phyloP scores from a whole-genome alignment of 225 moss, liverwort and hornwort genomes.

The Marchantia polymorpha region DNA sequence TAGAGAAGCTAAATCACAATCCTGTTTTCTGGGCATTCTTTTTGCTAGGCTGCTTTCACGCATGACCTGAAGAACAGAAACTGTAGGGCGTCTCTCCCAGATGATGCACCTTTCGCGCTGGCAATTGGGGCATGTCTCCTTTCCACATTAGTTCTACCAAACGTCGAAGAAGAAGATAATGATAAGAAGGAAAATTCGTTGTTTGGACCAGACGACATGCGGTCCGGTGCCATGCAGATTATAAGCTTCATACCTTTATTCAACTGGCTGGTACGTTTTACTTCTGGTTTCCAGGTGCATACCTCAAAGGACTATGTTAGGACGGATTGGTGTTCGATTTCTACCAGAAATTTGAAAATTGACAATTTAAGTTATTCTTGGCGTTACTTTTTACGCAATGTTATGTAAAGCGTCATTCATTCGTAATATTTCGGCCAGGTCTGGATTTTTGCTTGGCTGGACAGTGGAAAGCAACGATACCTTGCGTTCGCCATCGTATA shows the following conservation, averaged over 20 bases:
- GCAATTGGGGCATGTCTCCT: constrained; percentile 51
- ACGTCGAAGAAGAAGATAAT: constrained; percentile 42
- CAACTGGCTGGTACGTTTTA: constrained; percentile 82
- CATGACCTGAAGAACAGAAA: constrained; percentile 12
- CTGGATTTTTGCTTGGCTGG: constrained; percentile 98
- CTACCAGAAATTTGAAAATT: too few relatives aligned
- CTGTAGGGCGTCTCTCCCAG: constrained; percentile 37
- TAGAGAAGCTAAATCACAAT: not conserved
- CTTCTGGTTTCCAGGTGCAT: not conserved
- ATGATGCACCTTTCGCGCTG: constrained; percentile 54
- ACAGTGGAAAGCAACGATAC: constrained; percentile 80
- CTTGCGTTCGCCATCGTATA: constrained; percentile 75
- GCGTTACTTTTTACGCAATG: too few relatives aligned
- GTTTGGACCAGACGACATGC: constrained; percentile 85
- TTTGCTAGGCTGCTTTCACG: not conserved
- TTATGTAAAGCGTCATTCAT: too few relatives aligned
- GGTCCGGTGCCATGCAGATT: constrained; percentile 90
- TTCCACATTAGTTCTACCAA: constrained; percentile 56
- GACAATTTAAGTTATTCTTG: too few relatives aligned
- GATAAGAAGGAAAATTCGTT: constrained; percentile 55
- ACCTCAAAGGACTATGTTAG: too few relatives aligned
- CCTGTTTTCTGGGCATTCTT: not conserved
- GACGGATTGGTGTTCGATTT: too few relatives aligned
- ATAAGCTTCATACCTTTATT: constrained; percentile 98
- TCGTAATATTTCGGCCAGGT: constrained; percentile 42